These are phyloP conservation scores for Penicillium rolfsii DNA, from an alignment of 2,329 filamentous ascomycete genomes.

Conservation along the genomic window DNA sequence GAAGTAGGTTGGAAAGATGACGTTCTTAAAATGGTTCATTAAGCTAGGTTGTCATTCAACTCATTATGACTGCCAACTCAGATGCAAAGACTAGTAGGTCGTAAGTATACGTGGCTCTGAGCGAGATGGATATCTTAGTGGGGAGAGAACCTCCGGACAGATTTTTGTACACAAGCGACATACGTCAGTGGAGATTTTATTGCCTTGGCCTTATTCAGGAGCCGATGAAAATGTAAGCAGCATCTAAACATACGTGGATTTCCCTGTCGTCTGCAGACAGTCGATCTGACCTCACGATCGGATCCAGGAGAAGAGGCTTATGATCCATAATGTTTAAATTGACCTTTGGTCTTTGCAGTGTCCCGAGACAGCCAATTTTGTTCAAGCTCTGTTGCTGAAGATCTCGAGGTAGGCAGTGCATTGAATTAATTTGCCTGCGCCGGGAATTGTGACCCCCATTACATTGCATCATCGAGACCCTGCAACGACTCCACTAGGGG, in stretches of 20 bases:
- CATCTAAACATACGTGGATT: background rate
- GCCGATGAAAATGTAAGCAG: too few species aligned
- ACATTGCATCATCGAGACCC: constrained; percentile 5
- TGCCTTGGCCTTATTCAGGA: too few species aligned
- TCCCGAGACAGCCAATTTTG: background rate
- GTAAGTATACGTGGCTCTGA: too few species aligned
- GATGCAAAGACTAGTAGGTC: too few species aligned
- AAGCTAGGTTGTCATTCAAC: too few species aligned
- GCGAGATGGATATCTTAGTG: too few species aligned
- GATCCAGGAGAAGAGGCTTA: background rate
- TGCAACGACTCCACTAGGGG: background rate
- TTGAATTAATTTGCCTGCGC: background rate
- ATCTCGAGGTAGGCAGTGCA: background rate
- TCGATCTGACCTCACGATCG: background rate
- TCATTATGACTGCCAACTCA: too few species aligned
- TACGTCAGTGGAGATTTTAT: too few species aligned
- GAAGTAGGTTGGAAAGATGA: too few species aligned
- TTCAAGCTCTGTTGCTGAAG: background rate
- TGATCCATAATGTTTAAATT: background rate
- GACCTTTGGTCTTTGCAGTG: background rate
- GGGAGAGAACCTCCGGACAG: too few species aligned
- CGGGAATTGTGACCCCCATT: background rate
- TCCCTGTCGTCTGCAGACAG: background rate
- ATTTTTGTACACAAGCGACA: too few species aligned
- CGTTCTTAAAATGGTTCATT: too few species aligned